Percentiles rank a stretch among this genome's conserved stretches.
Conservation (phyloP, 495 filamentous ascomycete genomes). For the Penicillium desertorum region DNA sequence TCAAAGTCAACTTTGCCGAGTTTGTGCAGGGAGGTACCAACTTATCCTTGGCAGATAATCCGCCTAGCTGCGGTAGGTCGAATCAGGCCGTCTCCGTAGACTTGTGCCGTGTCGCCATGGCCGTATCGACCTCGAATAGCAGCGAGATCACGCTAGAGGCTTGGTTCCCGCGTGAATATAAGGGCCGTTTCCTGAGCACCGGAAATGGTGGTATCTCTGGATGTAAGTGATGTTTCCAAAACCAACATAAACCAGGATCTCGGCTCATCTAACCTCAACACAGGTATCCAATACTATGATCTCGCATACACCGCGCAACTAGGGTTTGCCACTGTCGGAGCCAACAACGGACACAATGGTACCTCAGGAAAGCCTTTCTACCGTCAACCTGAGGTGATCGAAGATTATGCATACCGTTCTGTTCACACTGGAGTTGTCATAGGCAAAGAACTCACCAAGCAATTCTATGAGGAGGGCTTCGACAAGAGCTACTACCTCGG, state of each 20-base stretch:
- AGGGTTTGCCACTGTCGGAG: slow-evolving; percentile 57
- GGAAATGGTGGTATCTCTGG: slow-evolving; percentile 59
- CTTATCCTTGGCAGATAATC: slow-evolving; percentile 47
- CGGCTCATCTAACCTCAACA: neutral
- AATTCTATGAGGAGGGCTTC: slow-evolving; percentile 47
- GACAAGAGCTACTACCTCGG: slow-evolving; percentile 56
- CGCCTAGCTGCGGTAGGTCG: slow-evolving; percentile 41
- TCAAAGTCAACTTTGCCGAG: slow-evolving; percentile 38
- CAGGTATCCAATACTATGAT: slow-evolving; percentile 50
- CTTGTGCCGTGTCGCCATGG: slow-evolving; percentile 57
- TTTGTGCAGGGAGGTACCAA: slow-evolving; percentile 51
- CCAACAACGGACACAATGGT: slow-evolving; percentile 60
- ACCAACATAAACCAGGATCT: neutral
- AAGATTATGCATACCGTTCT: slow-evolving; percentile 50
- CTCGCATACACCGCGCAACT: slow-evolving; percentile 43
- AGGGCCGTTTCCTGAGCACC: slow-evolving; percentile 52
- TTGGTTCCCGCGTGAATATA: slow-evolving; percentile 57
- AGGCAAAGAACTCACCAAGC: slow-evolving; percentile 49
- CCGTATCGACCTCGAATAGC: slow-evolving; percentile 52
- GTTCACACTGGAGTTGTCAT: slow-evolving; percentile 53
- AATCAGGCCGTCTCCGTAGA: slow-evolving; percentile 47
- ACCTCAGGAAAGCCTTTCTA: slow-evolving; percentile 52
- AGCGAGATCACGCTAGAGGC: slow-evolving; percentile 57
- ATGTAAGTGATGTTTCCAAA: slow-evolving; percentile 35
- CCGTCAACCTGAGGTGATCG: slow-evolving; percentile 49